Percentiles rank a stretch among this genome's conserved stretches.
These are phyloP conservation scores for Scenedesmus sp. DNA, from an alignment of 163 green algal species.

Conservation along the genomic window DNA sequence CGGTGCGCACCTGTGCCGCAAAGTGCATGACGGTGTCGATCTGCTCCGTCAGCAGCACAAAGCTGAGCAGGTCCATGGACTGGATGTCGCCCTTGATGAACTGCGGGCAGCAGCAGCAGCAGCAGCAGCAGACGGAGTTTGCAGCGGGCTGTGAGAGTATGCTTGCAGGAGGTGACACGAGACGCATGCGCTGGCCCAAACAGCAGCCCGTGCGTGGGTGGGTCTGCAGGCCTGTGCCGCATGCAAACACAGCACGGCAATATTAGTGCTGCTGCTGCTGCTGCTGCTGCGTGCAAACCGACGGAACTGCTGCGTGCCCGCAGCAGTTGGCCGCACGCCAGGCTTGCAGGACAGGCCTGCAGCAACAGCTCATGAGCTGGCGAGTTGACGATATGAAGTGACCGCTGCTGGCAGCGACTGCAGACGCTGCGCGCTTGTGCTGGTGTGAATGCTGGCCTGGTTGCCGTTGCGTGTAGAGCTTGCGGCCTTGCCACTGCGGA, in stretches of 20 bases:
- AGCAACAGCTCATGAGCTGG: neutral
- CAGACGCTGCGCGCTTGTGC: too few relatives aligned
- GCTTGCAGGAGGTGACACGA: neutral
- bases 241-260: neutral
- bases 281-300: neutral
- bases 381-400: too few relatives aligned
- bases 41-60: slow-evolving; percentile 87
- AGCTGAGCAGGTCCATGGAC: slow-evolving; percentile 90
- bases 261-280: too few relatives aligned
- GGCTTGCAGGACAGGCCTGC: neutral
- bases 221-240: neutral
- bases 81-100: slow-evolving; percentile 97
- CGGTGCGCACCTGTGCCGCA: slow-evolving; percentile 84
- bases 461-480: too few relatives aligned
- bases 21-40: slow-evolving; percentile 99
- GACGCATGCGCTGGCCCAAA: too few relatives aligned
- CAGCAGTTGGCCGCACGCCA: neutral
- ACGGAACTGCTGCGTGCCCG: neutral
- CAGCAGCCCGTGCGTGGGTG: too few relatives aligned
- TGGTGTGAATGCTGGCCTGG: too few relatives aligned
- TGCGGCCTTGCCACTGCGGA: neutral
- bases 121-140: neutral
- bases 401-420: too few relatives aligned
- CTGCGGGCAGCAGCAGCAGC: slow-evolving; percentile 56
- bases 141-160: neutral